A percentile compares a stretch with the other conserved stretches of the same genome.
Conservation (phyloP, 2,329 filamentous ascomycete genomes). For the Escovopsis weberi region DNA sequence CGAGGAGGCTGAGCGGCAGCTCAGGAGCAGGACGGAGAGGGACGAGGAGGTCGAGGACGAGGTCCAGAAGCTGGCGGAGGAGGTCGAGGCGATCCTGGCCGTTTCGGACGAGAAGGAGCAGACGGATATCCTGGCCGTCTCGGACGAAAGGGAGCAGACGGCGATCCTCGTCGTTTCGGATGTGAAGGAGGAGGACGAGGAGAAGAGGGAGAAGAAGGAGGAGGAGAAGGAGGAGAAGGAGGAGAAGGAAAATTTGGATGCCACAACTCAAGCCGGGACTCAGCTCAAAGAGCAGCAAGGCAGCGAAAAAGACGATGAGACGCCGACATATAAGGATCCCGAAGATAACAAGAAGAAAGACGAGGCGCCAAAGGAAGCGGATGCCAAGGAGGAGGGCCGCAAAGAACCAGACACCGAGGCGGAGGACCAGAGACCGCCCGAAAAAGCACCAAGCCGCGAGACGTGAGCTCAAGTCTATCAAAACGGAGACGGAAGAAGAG, state of each 20-base stretch:
- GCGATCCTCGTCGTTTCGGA: neutral
- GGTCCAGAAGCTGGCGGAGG: constrained; percentile 24
- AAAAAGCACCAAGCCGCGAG: neutral
- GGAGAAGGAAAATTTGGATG: too few relatives aligned
- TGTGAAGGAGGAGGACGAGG: too few relatives aligned
- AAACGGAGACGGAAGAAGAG: neutral
- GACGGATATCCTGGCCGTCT: neutral
- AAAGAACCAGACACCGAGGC: too few relatives aligned
- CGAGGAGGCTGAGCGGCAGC: constrained; percentile 37
- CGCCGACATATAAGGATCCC: too few relatives aligned
- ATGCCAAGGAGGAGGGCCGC: too few relatives aligned
- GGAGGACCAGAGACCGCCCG: neutral
- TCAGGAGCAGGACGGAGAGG: constrained; percentile 16
- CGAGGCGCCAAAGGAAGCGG: too few relatives aligned
- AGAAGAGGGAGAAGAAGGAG: neutral
- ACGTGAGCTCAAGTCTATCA: too few relatives aligned
- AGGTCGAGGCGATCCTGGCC: constrained; percentile 15
- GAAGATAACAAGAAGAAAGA: too few relatives aligned
- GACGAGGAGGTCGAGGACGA: constrained; percentile 27
- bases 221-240: neutral
- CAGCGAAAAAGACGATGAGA: too few relatives aligned
- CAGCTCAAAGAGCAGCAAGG: too few relatives aligned
- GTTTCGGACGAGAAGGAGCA: constrained; percentile 13
- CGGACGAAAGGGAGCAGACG: neutral
- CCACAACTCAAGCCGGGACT: too few relatives aligned